These are phyloP conservation scores for Saturnispora serradocipensis DNA, from an alignment of 805 yeast genomes.

Conservation along the genomic window DNA sequence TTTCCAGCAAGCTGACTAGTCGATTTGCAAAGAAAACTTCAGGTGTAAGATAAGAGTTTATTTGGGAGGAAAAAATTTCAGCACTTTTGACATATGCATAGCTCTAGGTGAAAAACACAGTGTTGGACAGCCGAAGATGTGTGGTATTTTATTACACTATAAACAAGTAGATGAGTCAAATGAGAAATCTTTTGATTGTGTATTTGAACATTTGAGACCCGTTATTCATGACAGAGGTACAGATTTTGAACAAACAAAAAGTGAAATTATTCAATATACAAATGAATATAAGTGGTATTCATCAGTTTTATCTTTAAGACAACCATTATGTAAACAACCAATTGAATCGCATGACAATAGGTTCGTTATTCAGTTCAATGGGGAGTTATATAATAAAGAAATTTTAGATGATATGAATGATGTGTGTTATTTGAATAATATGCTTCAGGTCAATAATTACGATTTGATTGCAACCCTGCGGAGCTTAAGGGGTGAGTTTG, in stretches of 20 bases:
- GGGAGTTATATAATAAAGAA: slow-evolving; percentile 69
- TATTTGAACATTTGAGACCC: slow-evolving; percentile 32
- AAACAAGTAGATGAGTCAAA: slow-evolving; percentile 1
- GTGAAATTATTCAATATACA: slow-evolving; percentile 11
- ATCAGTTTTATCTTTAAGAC: slow-evolving; percentile 72
- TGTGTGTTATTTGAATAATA: slow-evolving; percentile 40
- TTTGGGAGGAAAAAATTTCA: not conserved
- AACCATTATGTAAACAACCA: slow-evolving; percentile 77
- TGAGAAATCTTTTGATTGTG: not conserved
- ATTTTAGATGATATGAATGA: slow-evolving; percentile 46
- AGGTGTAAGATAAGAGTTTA: not conserved
- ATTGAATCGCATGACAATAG: slow-evolving; percentile 22
- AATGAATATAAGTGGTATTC: slow-evolving; percentile 36
- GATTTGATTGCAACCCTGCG: slow-evolving; percentile 37
- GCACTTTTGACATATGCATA: not conserved
- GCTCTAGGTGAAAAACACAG: not conserved
- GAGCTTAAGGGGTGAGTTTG: slow-evolving; percentile 72
- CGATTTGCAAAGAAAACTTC: not conserved
- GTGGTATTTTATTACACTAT: slow-evolving; percentile 43
- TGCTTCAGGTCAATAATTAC: slow-evolving; percentile 13
- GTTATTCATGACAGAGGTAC: slow-evolving; percentile 56
- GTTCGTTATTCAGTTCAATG: slow-evolving; percentile 70
- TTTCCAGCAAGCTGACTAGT: not conserved
- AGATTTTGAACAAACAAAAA: slow-evolving; percentile 34
- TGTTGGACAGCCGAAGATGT: slow-evolving; percentile 30